Conservation (phyloP, 495 filamentous ascomycete species). For the Corynascus novoguineensis region DNA sequence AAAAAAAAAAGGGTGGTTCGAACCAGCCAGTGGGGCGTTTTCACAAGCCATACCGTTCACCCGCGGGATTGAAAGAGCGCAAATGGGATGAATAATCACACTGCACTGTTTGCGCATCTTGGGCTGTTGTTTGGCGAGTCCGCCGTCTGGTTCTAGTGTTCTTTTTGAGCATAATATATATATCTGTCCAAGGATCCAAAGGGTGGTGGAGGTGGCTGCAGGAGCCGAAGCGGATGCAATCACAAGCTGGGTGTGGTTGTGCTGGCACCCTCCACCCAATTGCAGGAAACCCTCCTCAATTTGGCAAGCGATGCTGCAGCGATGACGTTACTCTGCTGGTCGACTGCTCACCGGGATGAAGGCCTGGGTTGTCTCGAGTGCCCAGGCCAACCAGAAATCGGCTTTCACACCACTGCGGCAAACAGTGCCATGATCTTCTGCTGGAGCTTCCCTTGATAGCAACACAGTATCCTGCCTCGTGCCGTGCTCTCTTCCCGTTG, state of each 20-base stretch:
- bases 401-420: not conserved
- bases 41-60: too few relatives aligned
- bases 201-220: not conserved
- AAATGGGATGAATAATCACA: too few relatives aligned
- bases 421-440: constrained; percentile 2
- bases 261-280: not conserved
- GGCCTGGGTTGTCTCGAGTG: not conserved
- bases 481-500: not conserved
- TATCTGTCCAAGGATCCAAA: not conserved
- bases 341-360: not conserved
- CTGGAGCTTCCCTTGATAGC: not conserved
- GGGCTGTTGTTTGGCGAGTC: too few relatives aligned
- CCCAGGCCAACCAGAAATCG: not conserved
- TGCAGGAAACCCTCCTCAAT: constrained; percentile 7
- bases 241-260: not conserved
- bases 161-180: too few relatives aligned
- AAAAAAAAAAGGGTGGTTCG: too few relatives aligned
- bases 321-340: constrained; percentile 22
- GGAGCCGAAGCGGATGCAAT: too few relatives aligned
- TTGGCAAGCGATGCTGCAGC: constrained; percentile 26
- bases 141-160: too few relatives aligned
- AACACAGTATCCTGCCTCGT: not conserved
- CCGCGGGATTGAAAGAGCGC: too few relatives aligned
- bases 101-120: too few relatives aligned
- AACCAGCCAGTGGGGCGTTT: too few relatives aligned